Evolutionary conservation across 2,329 filamentous ascomycete genomes (phyloP), one percentile per base, ranked within the genome.

Genomic region (Xylariomycetidae sp.): DNA sequence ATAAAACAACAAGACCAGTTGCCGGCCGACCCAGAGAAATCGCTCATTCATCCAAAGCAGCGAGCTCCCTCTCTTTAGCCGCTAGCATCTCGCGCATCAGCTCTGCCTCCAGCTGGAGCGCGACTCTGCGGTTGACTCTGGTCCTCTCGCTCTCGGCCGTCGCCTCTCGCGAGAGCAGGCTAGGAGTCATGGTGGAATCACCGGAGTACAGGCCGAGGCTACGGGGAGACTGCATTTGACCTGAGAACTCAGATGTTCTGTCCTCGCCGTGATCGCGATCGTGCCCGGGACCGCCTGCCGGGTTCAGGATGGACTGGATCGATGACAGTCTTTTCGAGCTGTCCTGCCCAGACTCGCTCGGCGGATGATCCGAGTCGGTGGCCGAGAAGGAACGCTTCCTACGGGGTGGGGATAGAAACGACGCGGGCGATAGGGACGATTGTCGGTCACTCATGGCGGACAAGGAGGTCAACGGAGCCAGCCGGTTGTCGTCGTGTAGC

Each of bases 271-370:
- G 62, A 22, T 70, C 61, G 2, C 63, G 63, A 12, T 67, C 48
- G 4, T 59, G 54, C 36, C 66, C 68, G n/a, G 65, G 58, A 6
- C 46, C 30, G 16, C 62, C 54, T 8, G 58, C 51, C 3, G 78
- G 78, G 42, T 88, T 88, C 10, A 89, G 62, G 27, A 88, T 82
- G 5, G 83, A 85, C 44, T 81, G 85, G 41, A 88, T 88, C 3
- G 82, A 86, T 13, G 80, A 85, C 4, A 88, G 61, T 11, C 84
- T 77, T 53, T 83, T 72, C 26, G 75, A 61, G 23, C 61, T 62
- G 16, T 77, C 69, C 16, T 66, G 60, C 3, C 62, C 61, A n/a
- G 51, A 47, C 23, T 68, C 63, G 19, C 54, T 49, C 6, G 45
- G 49, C 14, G 57, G 51, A n/a, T 54, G 51, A 23, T 78, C 74